Evolutionary conservation across 2,329 filamentous ascomycete species (phyloP), one percentile per base, ranked within the genome.

Genomic region (Penicillium sp.): DNA sequence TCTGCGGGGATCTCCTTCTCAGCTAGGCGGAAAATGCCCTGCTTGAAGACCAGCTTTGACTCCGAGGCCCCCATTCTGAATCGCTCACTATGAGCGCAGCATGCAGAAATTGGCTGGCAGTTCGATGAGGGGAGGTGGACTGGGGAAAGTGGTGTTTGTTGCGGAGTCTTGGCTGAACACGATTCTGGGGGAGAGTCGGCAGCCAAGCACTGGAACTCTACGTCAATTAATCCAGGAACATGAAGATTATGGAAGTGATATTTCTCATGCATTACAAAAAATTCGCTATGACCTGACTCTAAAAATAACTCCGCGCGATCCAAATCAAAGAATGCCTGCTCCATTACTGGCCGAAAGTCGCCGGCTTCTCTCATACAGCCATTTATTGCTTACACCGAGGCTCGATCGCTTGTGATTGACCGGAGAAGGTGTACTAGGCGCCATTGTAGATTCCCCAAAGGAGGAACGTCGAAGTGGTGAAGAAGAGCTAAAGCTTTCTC

Each of bases 41-140:
- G 86, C 70, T 95, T 96, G 77, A 98, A 96, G 61, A 90, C 87
- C 61, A 96, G 81, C 76, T 96, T 96, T 58, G 90, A 96, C 71
- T 96, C 90, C 69, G 90, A 95, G 62, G 90, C 90, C 67, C 92
- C 92, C 92, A 98, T 98, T 39, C 45, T 61, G 51, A 56, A 47
- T 44, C 41, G 39, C 48, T 61, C 48, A 59, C 44, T 39, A 43
- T 36, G 32, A 37, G 39, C 41, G 46, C 47, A 35, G 56, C 59
- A 60, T 59, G 41, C 44, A 56, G 52, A 35, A 33, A 22, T 5
- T 9, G 26, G 17, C 37, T 22, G 22, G 20, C 18, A 30, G 32
- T 10, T 40, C 15, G 16, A 11, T 26, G 10, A n/a, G n/a, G 28
- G 31, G 22, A 12, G n/a, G 9, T 7, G 18, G 25, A 15, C 5